Conservation (phyloP, 148 eudicot genomes). For the Nyssa sinensis region DNA sequence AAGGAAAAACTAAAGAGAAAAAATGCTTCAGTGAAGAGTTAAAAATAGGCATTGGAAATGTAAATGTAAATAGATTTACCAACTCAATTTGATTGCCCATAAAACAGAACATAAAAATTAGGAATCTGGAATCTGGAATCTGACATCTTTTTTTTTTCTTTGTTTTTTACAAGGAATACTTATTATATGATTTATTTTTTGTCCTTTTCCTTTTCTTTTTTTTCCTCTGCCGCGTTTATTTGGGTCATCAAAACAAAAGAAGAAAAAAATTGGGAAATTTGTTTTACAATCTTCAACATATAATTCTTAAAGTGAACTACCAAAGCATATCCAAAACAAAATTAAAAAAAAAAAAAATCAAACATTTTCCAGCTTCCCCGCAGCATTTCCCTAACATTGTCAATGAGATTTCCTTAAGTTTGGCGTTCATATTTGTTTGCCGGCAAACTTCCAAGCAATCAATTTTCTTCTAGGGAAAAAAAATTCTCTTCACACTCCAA, state of each 20-base stretch:
- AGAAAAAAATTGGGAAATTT: neutral
- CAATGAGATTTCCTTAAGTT: too few relatives aligned
- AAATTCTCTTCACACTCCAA: too few relatives aligned
- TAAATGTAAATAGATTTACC: neutral
- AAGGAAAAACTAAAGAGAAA: too few relatives aligned
- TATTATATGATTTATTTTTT: too few relatives aligned
- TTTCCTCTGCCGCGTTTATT: neutral
- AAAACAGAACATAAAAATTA: neutral
- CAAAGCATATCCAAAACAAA: neutral
- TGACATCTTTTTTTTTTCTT: too few relatives aligned
- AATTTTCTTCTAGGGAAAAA: too few relatives aligned
- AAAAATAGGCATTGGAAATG: neutral
- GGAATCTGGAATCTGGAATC: slow-evolving; percentile 4
- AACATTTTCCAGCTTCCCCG: too few relatives aligned
- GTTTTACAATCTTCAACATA: neutral
- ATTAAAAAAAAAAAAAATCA: too few relatives aligned
- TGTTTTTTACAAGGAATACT: neutral
- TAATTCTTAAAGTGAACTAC: neutral
- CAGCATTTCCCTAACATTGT: too few relatives aligned
- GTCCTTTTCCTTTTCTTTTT: neutral
- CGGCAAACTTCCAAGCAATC: too few relatives aligned
- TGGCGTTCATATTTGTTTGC: too few relatives aligned
- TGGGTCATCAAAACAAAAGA: neutral
- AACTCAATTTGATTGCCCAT: neutral
- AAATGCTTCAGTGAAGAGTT: neutral